A percentile compares a stretch with the other conserved stretches of the same genome.
Evolutionary conservation across 1,284 basidiomycete genomes (phyloP).

Genomic region (Hemileia vastatrix): DNA sequence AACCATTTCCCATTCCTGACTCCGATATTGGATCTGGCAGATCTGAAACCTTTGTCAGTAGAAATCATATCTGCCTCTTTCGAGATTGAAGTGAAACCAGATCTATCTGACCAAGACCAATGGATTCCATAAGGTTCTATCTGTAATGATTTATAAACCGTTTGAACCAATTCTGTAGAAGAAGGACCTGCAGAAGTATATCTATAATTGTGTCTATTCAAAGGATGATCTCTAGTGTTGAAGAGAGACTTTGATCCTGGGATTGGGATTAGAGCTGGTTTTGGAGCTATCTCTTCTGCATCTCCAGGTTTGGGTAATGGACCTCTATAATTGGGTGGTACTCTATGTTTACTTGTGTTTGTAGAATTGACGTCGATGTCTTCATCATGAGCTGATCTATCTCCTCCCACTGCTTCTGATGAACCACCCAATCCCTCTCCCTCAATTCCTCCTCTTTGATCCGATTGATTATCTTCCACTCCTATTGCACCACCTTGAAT

Average conservation of each 20-base stretch:
- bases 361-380: slow-evolving; percentile 12
- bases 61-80: slow-evolving; percentile 65
- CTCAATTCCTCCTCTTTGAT: background rate
- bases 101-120: slow-evolving; percentile 56
- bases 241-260: no score
- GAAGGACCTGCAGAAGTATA: slow-evolving; percentile 51
- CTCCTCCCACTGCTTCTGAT: no score
- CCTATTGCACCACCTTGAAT: slow-evolving; percentile 7
- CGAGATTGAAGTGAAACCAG: slow-evolving; percentile 59
- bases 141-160: slow-evolving; percentile 15
- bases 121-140: slow-evolving; percentile 26
- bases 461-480: background rate
- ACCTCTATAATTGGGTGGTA: slow-evolving; percentile 34
- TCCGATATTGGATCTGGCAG: slow-evolving; percentile 76
- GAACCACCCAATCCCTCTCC: no score
- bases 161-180: slow-evolving; percentile 34
- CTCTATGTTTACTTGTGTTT: slow-evolving; percentile 12
- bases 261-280: no score
- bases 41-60: slow-evolving; percentile 80
- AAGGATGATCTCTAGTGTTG: slow-evolving; percentile 18
- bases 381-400: background rate
- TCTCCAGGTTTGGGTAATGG: slow-evolving; percentile 31
- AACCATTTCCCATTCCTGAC: slow-evolving; percentile 88
- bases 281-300: slow-evolving; percentile 33
- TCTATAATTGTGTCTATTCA: slow-evolving; percentile 49